phyloP scores from a whole-genome alignment of 106 monocot genomes.

The Dioscorea zingiberensis region DNA sequence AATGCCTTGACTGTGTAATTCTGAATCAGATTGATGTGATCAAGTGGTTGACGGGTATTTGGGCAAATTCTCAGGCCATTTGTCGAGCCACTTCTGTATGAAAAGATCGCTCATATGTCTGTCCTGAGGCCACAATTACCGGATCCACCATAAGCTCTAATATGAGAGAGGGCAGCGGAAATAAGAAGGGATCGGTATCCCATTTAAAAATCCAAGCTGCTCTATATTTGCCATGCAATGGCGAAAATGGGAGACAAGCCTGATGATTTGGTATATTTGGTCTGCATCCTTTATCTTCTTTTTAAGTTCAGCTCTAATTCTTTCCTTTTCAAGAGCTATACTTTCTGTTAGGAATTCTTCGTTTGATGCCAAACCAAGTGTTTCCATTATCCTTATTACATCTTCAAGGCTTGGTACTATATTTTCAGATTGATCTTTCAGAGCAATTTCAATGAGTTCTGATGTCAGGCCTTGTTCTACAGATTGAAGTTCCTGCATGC shows the following conservation, averaged over 20 bases:
- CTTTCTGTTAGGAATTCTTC: conserved; percentile 52
- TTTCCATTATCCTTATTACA: conserved; percentile 46
- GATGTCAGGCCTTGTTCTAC: conserved; percentile 29
- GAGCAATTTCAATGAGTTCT: conserved; percentile 43
- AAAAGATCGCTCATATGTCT: conserved; percentile 78
- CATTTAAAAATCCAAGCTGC: conserved; percentile 46
- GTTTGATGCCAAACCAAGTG: conserved; percentile 52
- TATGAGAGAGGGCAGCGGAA: conserved; percentile 79
- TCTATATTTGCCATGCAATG: conserved; percentile 37
- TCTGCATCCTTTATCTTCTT: conserved; percentile 32
- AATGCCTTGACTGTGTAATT: conserved; percentile 72
- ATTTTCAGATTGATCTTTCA: conserved; percentile 51
- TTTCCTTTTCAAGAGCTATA: conserved; percentile 70
- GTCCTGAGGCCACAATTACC: conserved; percentile 81
- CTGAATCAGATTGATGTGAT: conserved; percentile 61
- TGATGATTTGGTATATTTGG: conserved; percentile 39
- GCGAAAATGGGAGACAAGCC: conserved; percentile 38
- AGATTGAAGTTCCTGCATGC: conserved; percentile 57
- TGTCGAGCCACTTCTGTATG: conserved; percentile 84
- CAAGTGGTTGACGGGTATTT: conserved; percentile 50
- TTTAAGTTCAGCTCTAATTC: conserved; percentile 33
- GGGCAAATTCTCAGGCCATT: conserved; percentile 75
- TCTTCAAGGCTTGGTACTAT: conserved; percentile 22
- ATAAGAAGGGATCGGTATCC: conserved; percentile 47
- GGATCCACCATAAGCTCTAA: conserved; percentile 79